These are phyloP conservation scores for Saitozyma podzolica DNA, from an alignment of 768 basidiomycete species.

Conservation along the genomic window DNA sequence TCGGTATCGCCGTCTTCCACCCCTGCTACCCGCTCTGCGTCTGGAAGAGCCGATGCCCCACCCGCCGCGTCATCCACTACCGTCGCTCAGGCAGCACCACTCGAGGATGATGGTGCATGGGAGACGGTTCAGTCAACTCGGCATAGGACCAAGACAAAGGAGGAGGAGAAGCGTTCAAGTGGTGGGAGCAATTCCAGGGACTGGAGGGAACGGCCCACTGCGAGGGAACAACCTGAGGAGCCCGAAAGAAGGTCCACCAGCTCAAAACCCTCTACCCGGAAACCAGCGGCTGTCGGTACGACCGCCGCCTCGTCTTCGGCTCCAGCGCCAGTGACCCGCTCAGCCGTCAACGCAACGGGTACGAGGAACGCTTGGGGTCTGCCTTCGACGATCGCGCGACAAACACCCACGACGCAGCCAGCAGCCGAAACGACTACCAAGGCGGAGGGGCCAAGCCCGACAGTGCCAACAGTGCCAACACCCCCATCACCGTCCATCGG, in stretches of 20 bases:
- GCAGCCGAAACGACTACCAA: not conserved
- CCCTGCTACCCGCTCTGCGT: slow-evolving; percentile 5
- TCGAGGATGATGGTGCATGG: slow-evolving; percentile 37
- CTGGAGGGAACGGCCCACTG: slow-evolving; percentile 18
- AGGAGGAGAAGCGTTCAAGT: slow-evolving; percentile 17
- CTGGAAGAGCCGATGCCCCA: slow-evolving; percentile 2
- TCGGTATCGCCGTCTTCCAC: slow-evolving; percentile 5
- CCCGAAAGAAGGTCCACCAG: not conserved
- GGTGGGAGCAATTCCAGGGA: slow-evolving; percentile 18
- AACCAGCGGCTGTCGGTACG: not conserved
- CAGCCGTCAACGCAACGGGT: not conserved
- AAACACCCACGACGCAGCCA: slow-evolving; percentile 1
- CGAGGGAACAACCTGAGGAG: not conserved
- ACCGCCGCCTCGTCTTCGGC: not conserved
- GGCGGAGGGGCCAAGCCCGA: not conserved
- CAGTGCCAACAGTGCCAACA: not conserved
- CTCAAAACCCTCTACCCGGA: too few species aligned
- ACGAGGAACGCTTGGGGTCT: slow-evolving; percentile 7
- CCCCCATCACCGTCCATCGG: slow-evolving; percentile 13
- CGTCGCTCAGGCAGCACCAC: not conserved
- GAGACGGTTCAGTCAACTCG: slow-evolving; percentile 29
- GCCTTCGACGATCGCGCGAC: not conserved
- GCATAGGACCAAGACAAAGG: slow-evolving; percentile 6
- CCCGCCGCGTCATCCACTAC: slow-evolving; percentile 13
- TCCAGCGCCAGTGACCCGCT: not conserved